Percentiles rank a stretch among this genome's conserved stretches.
Evolutionary conservation across 805 yeast species (phyloP).

Genomic region (Candida multigemmis): DNA sequence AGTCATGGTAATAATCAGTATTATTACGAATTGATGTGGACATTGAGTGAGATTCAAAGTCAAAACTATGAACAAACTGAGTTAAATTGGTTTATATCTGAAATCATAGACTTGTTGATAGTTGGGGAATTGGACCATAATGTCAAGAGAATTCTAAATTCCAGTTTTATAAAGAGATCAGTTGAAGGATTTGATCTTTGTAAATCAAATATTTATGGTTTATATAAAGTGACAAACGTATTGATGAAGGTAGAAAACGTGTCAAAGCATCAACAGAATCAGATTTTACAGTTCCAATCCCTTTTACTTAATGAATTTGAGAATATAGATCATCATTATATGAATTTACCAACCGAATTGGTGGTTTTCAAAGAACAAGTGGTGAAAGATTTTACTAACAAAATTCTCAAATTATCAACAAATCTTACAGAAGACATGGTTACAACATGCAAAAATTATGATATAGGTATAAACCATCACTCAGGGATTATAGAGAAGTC

Average conservation of each 20-base stretch:
- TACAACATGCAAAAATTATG: slow-evolving; percentile 6
- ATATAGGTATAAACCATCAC: too few species aligned
- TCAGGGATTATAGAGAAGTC: too few species aligned
- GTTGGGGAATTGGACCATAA: slow-evolving; percentile 6
- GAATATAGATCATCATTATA: slow-evolving; percentile 28
- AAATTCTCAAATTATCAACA: too few species aligned
- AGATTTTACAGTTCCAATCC: slow-evolving; percentile 19
- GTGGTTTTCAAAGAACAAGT: slow-evolving; percentile 10
- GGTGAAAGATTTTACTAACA: slow-evolving; percentile 7
- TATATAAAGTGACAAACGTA: slow-evolving; percentile 13
- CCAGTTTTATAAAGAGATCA: slow-evolving; percentile 16
- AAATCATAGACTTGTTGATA: slow-evolving; percentile 14
- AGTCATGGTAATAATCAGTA: slow-evolving; percentile 11
- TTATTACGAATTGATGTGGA: slow-evolving; percentile 23
- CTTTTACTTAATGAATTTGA: slow-evolving; percentile 25
- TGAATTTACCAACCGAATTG: slow-evolving; percentile 16
- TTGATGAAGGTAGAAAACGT: slow-evolving; percentile 6
- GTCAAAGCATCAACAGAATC: slow-evolving; percentile 2
- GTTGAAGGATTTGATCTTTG: slow-evolving; percentile 16
- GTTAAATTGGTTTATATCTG: slow-evolving; percentile 22
- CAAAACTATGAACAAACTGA: slow-evolving; percentile 11
- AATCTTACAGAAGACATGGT: slow-evolving; percentile 5
- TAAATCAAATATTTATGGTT: slow-evolving; percentile 22
- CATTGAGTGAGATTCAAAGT: slow-evolving; percentile 25
- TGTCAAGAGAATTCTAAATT: slow-evolving; percentile 15